These are phyloP conservation scores for Serendipita sp. DNA, from an alignment of 768 basidiomycete genomes.

Conservation along the genomic window DNA sequence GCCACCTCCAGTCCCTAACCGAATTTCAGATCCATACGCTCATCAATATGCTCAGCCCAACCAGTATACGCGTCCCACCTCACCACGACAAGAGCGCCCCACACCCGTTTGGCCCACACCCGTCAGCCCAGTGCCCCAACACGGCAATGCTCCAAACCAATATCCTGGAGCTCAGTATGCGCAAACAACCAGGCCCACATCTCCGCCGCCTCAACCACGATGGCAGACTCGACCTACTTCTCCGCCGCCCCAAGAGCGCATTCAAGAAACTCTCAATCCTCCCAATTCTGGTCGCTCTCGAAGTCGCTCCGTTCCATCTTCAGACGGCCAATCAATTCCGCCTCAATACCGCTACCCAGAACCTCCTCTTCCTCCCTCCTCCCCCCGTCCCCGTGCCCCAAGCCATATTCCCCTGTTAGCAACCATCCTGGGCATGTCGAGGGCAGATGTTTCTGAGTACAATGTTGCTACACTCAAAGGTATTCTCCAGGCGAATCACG, in stretches of 20 bases:
- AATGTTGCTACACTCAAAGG: conserved; percentile 61
- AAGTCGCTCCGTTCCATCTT: conserved; percentile 6
- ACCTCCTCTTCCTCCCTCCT: conserved; percentile 18
- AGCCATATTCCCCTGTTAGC: conserved; percentile 45
- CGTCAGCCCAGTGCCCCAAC: conserved; percentile 1
- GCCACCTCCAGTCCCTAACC: background rate
- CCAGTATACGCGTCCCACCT: conserved; percentile 11
- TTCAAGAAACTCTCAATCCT: conserved; percentile 13
- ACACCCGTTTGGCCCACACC: conserved; percentile 14
- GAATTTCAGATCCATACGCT: conserved; percentile 5
- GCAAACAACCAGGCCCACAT: background rate
- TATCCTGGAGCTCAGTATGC: background rate
- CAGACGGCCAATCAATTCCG: conserved; percentile 12
- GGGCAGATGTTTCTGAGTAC: conserved; percentile 39
- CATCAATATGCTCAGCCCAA: conserved; percentile 9
- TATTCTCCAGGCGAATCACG: conserved; percentile 67
- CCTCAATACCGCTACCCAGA: conserved; percentile 14
- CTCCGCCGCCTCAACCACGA: conserved; percentile 9
- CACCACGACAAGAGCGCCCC: conserved; percentile 9
- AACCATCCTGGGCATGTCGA: conserved; percentile 45
- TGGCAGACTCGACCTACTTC: conserved; percentile 11
- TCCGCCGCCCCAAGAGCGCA: conserved; percentile 10
- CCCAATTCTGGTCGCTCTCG: conserved; percentile 2
- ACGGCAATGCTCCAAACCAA: background rate
- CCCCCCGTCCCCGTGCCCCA: conserved; percentile 20